Percentiles rank a stretch among this genome's conserved stretches.
These are phyloP conservation scores for Sabuloglossum arenarium DNA, from an alignment of 495 filamentous ascomycete species.

Conservation along the genomic window DNA sequence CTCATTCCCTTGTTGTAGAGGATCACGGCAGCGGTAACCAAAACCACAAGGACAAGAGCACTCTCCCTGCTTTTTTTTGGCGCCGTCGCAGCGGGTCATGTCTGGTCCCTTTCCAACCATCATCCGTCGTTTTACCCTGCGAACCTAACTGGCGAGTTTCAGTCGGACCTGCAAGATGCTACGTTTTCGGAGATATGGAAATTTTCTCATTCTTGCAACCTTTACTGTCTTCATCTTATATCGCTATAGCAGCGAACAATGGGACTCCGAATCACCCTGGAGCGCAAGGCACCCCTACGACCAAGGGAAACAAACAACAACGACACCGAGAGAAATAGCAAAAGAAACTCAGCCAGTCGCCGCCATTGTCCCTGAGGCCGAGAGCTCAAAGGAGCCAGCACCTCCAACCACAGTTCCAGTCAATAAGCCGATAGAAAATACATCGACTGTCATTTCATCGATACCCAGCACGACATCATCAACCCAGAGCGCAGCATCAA, in stretches of 20 bases:
- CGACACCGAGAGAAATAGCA: constrained; percentile 2
- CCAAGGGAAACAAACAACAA: constrained; percentile 7
- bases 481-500: too few relatives aligned
- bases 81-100: not conserved
- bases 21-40: not conserved
- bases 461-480: not conserved
- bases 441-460: not conserved
- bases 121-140: not conserved
- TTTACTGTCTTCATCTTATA: constrained; percentile 42
- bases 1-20: too few relatives aligned
- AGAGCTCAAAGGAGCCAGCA: constrained; percentile 1
- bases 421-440: not conserved
- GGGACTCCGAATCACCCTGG: not conserved
- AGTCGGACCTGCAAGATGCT: constrained; percentile 29
- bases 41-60: not conserved
- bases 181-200: constrained; percentile 55
- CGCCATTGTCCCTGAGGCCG: constrained; percentile 3
- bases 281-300: not conserved
- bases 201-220: constrained; percentile 48
- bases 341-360: not conserved
- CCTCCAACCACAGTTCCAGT: not conserved
- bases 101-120: not conserved
- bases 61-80: not conserved
- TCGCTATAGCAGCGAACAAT: constrained; percentile 27
- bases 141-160: too few relatives aligned